Evolutionary conservation across 176 grass and related monocot species (phyloP), one percentile per base, ranked within the genome.

Genomic region (Musa schizocarpa): DNA sequence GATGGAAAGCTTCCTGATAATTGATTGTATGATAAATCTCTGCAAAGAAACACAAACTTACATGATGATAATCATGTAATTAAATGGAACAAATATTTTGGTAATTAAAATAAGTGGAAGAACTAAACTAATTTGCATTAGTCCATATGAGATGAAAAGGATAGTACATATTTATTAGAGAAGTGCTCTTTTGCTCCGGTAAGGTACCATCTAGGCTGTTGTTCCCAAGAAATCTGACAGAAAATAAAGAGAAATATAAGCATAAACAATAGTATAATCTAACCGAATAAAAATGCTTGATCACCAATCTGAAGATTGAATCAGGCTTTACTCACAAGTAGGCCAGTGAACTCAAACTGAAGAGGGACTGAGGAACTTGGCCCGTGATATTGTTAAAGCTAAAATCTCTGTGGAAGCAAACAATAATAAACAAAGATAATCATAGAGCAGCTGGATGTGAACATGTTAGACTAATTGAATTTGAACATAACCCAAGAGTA

Each of bases 301-400:
- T 6, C 7, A 16, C 16, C 11, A 19, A 20, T 9, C 7, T 70
- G 68, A 50, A n/a, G 13, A 27, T 25, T 11, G 22, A 69, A 48
- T 48, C 17, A 13, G 22, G 64, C 22, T 63, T 80, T 62, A 26
- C 82, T 87, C 80, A 93, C 93, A 97, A 75, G 72, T 69, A 82
- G 7, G 0, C 27, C 0, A 93, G 83, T 9, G 14, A 83, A 63
- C 22, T 81, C 53, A 93, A 77, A 75, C 21, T 90, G 63, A 87
- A 81, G 63, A 93, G 82, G 10, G 86, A 56, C 63, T 78, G 79
- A 4, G 93, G 87, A 52, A 90, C n/a, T 83, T 86, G 77, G 43
- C 93, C 87, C n/a, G 83, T 92, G 61, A 92, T 92, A 81, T 88
- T 88, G 83, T 96, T 90, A 77, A 92, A 92, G 74, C 92, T 92